A percentile compares a stretch with the other conserved stretches of the same genome.
Evolutionary conservation across 2,329 filamentous ascomycete species (phyloP).

Genomic region (Berkeleyomyces rouxiae): DNA sequence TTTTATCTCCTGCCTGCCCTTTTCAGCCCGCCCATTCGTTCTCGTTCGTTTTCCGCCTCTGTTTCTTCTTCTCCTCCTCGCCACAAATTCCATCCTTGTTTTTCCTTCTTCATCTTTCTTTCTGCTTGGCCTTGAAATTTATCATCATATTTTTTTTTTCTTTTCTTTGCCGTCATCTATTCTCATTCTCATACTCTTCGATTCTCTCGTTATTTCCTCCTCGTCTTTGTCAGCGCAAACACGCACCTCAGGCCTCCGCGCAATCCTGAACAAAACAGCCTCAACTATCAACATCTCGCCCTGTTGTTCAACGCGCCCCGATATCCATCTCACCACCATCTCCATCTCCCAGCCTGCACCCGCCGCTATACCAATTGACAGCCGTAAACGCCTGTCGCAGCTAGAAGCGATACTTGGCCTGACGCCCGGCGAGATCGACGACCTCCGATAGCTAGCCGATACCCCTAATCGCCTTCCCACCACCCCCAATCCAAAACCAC

Average conservation of each 20-base stretch:
- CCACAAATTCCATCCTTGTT: constrained; percentile 2
- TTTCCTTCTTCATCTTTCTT: neutral
- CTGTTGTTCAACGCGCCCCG: neutral
- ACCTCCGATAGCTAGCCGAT: neutral
- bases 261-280: neutral
- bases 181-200: neutral
- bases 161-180: neutral
- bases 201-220: neutral
- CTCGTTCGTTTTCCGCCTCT: neutral
- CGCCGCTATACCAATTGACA: neutral
- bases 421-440: neutral
- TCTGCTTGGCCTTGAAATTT: neutral
- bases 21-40: neutral
- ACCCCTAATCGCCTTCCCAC: neutral
- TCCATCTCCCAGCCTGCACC: too few species aligned
- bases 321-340: neutral
- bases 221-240: neutral
- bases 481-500: neutral
- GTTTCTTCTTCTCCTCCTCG: neutral
- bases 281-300: neutral
- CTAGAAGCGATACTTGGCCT: neutral
- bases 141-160: neutral
- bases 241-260: neutral
- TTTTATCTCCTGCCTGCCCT: neutral
- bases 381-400: neutral